Percentiles rank a stretch among this genome's conserved stretches.
Conservation (phyloP, 306 rosid species). For the Quercus parvula region DNA sequence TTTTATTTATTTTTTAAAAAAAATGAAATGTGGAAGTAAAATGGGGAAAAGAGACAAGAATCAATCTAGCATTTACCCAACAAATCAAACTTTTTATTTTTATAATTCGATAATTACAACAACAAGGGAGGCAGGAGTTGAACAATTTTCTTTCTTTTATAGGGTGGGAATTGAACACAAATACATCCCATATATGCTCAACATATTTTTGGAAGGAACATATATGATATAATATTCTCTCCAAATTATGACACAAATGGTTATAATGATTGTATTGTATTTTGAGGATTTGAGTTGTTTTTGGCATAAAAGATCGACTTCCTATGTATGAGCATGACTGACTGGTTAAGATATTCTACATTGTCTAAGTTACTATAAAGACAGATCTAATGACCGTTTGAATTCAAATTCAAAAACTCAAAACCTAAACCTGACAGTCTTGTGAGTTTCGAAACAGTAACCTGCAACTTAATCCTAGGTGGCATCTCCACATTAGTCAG, state of each 20-base stretch:
- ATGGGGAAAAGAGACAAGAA: no score
- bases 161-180: no score
- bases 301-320: neutral
- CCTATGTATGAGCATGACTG: neutral
- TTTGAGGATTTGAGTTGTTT: neutral
- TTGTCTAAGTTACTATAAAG: neutral
- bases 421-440: constrained; percentile 16
- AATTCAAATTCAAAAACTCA: constrained; percentile 60
- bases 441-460: constrained; percentile 13
- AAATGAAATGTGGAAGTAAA: no score
- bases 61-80: no score
- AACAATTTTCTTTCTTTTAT: no score
- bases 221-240: no score
- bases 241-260: neutral
- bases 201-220: no score
- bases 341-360: constrained; percentile 24
- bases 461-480: constrained; percentile 20
- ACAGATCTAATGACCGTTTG: constrained; percentile 70
- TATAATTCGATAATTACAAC: no score
- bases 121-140: no score
- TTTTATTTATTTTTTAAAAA: no score
- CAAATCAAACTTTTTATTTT: no score
- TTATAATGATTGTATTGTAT: neutral
- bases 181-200: no score
- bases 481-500: neutral